Evolutionary conservation across 139 green algal species (phyloP).

Genomic region (Picocystis salinarum): DNA sequence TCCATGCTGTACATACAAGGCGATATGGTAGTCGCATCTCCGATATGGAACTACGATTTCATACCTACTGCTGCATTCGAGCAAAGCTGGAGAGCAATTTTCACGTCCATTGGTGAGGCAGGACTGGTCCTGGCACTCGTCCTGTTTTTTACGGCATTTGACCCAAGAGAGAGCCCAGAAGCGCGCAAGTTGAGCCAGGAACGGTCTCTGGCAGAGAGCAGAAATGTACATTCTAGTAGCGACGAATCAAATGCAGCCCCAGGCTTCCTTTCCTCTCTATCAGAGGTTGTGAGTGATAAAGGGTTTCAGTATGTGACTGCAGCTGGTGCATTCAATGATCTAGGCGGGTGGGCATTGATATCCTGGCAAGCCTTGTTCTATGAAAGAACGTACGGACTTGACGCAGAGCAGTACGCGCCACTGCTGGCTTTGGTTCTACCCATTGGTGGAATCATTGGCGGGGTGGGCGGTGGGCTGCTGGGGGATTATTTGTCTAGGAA

Average conservation of each 20-base stretch:
- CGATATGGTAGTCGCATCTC: slow-evolving; percentile 57
- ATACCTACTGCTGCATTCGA: background rate
- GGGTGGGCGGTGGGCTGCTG: slow-evolving; percentile 45
- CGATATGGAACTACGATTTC: slow-evolving; percentile 43
- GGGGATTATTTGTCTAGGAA: slow-evolving; percentile 44
- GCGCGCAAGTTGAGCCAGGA: background rate
- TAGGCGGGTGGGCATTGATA: slow-evolving; percentile 67
- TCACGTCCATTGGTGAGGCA: slow-evolving; percentile 39
- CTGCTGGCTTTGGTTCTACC: slow-evolving; percentile 63
- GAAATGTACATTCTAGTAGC: too few relatives aligned
- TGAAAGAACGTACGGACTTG: slow-evolving; percentile 47
- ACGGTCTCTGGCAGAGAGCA: too few relatives aligned
- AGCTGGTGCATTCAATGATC: slow-evolving; percentile 64
- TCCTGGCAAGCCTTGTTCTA: slow-evolving; percentile 79
- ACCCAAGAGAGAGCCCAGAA: background rate
- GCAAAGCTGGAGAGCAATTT: slow-evolving; percentile 34
- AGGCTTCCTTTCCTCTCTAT: too few relatives aligned
- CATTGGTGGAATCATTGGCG: slow-evolving; percentile 61
- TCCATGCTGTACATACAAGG: slow-evolving; percentile 44
- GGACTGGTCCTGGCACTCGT: slow-evolving; percentile 35
- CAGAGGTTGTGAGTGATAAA: too few relatives aligned
- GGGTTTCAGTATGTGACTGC: slow-evolving; percentile 47
- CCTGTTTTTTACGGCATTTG: slow-evolving; percentile 21
- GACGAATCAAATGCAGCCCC: too few relatives aligned
- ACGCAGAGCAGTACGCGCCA: slow-evolving; percentile 45